Base-by-base conservation (phyloP, 75 land plant species). In the Cryptomeria japonica region DNA sequence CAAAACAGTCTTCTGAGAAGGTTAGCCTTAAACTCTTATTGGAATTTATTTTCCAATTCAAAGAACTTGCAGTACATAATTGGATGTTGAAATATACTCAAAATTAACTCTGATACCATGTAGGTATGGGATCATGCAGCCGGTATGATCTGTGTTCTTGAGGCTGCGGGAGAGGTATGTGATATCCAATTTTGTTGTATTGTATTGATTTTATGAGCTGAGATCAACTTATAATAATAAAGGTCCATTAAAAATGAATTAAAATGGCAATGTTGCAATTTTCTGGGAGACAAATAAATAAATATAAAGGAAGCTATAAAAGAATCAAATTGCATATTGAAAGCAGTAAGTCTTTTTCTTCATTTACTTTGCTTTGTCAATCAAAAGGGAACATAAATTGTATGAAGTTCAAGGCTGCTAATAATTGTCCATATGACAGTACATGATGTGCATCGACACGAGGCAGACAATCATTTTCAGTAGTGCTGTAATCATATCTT, bases 111-210 rank as follows among this genome's bases (percentile, higher is more conserved):
- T 31, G 36, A 25, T 79, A 18, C 36, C 11, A 49, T 89, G 34
- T 49, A 95, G 97, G 95, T 88, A 49, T 97, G 98, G 98, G 98
- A 96, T 88, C 98, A 96, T 92, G 97, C 97, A 87, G 93, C 91
- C 85, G 98, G 98, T 47, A 87, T 95, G 38, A 92, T 95, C 56
- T 96, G 98, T 88, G 92, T 96, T 42, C 88, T 87, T 78, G 98
- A 96, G 93, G 98, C 98, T 46, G 98, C 97, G n/a, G 98, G 98
- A 46, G 88, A 93, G 97, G 97, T 95, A 88, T 73, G 83, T 25
- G 47, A 80, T 44, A 31, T 80, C 46, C 84, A 10, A 19, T 41
- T 41, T 44, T 28, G 51, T 80, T 39, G 2, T 80, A 11, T 44
- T 80, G 12, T 9, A 28, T 80, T 80, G 14, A 44, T 28, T 28